Base-by-base conservation (phyloP, 768 basidiomycete species). In the Rhodotorula diobovata region DNA sequence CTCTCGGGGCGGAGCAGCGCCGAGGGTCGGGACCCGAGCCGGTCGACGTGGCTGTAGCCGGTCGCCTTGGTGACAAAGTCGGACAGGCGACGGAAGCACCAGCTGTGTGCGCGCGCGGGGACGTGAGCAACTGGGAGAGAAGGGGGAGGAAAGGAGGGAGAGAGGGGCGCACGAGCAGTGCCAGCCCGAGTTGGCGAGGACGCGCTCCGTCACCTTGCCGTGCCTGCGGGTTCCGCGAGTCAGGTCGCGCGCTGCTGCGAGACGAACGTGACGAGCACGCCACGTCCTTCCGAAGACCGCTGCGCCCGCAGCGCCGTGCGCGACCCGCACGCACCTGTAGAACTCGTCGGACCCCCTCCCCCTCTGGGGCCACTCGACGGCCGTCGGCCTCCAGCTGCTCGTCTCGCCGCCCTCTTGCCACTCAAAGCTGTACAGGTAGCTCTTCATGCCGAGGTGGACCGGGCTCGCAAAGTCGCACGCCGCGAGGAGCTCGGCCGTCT, bases 121-220 rank as follows among this genome's bases (percentile, higher is more conserved):
- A n/a, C 9, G 9, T n/a, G 11, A 21, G n/a, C 35, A 61, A 41
- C 30, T 30, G 43, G 41, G 18, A 6, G 60, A 34, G 20, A 1
- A n/a, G 30, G n/a, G 35, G 34, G 58, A 41, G 18, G 16, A n/a
- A 11, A 25, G 15, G 39, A 37, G 51, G 21, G 43, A n/a, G 34
- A 35, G 37, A 23, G 43, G 28, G 28, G 53, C 71, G 53, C 28
- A 74, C 76, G 73, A 75, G 80, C 86, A 87, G 75, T 88, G 87
- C 86, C 86, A 88, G 2, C 87, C 87, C n/a, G 86, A 81, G 77
- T 88, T 86, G 32, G 85, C 85, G 46, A 88, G 83, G 16, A 85
- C 79, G 48, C 78, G 64, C 28, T 73, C 68, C 1, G 72, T 69
- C 4, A 73, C 72, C 34, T 73, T 73, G 41, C 72, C 67, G 53